These are phyloP conservation scores for Trichoderma guizhouense DNA, from an alignment of 2,329 filamentous ascomycete species.

Conservation along the genomic window DNA sequence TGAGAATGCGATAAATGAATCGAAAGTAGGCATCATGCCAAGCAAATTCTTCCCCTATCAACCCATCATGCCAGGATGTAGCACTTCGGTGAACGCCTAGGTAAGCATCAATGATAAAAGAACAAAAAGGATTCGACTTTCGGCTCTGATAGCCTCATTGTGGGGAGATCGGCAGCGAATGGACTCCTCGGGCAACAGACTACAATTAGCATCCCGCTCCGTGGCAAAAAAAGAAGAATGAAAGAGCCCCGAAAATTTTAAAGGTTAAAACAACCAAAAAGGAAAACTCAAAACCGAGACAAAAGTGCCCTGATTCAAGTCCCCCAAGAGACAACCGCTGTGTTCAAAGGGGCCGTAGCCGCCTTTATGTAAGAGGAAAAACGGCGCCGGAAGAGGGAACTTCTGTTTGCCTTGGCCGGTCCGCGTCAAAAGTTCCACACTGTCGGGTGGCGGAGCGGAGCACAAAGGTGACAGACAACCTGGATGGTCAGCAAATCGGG, in stretches of 20 bases:
- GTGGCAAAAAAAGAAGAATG: neutral
- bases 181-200: neutral
- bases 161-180: neutral
- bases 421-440: conserved; percentile 18
- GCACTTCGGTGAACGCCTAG: neutral
- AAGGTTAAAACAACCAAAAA: neutral
- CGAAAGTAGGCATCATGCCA: neutral
- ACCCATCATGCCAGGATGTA: neutral
- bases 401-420: conserved; percentile 15
- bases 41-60: neutral
- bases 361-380: neutral
- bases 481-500: neutral
- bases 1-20: neutral
- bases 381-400: conserved; percentile 12
- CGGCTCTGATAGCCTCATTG: neutral
- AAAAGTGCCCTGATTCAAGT: neutral
- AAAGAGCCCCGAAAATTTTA: neutral
- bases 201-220: neutral
- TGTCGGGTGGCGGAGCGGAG: conserved; percentile 19
- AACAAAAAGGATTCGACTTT: neutral
- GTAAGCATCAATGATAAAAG: neutral
- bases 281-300: neutral
- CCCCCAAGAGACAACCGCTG: neutral
- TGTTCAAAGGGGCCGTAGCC: neutral
- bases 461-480: neutral